phyloP scores from a whole-genome alignment of 2,329 filamentous ascomycete genomes.

The Aspergillus calidoustus region DNA sequence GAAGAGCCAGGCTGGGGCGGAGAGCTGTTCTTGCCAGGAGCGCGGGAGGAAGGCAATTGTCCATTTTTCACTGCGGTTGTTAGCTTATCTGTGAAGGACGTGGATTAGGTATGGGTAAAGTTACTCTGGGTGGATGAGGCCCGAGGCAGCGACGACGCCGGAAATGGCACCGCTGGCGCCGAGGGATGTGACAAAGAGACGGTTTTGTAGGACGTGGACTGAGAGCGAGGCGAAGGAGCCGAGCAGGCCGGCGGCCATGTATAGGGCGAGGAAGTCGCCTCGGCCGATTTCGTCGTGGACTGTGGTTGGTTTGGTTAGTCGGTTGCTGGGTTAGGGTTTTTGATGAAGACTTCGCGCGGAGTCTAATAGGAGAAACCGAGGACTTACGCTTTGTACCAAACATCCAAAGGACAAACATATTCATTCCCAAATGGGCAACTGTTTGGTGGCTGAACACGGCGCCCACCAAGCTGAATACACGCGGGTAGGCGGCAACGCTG shows the following conservation, averaged over 20 bases:
- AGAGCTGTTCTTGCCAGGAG: slow-evolving; percentile 45
- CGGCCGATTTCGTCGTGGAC: slow-evolving; percentile 62
- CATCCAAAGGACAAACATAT: slow-evolving; percentile 60
- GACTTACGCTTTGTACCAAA: slow-evolving; percentile 56
- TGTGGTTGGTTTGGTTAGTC: slow-evolving; percentile 22
- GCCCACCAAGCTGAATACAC: slow-evolving; percentile 56
- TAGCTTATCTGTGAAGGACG: background rate
- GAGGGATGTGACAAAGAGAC: slow-evolving; percentile 52
- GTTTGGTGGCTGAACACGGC: slow-evolving; percentile 63
- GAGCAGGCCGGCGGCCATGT: slow-evolving; percentile 52
- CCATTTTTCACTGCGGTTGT: slow-evolving; percentile 41
- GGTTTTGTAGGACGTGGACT: slow-evolving; percentile 48
- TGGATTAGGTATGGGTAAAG: slow-evolving; percentile 14
- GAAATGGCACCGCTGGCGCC: slow-evolving; percentile 57
- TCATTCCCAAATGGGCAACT: slow-evolving; percentile 56
- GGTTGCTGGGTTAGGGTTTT: background rate
- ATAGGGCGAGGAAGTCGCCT: slow-evolving; percentile 60
- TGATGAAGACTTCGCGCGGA: no score
- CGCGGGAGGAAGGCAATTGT: slow-evolving; percentile 48
- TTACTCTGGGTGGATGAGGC: slow-evolving; percentile 53
- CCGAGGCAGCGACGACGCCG: slow-evolving; percentile 56
- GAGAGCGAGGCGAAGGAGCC: slow-evolving; percentile 54
- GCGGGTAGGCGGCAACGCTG: slow-evolving; percentile 57
- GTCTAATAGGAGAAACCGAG: background rate
- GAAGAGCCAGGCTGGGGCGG: slow-evolving; percentile 47